Evolutionary conservation across 768 basidiomycete species (phyloP).

Genomic region (Dentipellis sp.): DNA sequence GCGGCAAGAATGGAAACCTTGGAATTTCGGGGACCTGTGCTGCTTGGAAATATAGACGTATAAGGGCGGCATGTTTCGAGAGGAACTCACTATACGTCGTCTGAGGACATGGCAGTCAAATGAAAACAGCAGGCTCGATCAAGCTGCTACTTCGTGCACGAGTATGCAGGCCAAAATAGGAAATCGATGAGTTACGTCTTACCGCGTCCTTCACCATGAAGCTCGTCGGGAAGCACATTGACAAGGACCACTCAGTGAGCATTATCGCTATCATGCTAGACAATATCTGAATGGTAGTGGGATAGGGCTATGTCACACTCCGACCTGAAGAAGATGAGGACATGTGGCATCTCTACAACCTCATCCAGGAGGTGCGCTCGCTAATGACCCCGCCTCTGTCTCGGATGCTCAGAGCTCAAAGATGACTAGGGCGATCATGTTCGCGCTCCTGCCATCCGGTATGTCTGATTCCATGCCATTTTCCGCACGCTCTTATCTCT

Average conservation of each 20-base stretch:
- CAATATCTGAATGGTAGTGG: slow-evolving; percentile 19
- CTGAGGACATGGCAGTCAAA: not conserved
- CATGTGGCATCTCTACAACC: slow-evolving; percentile 99
- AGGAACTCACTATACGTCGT: not conserved
- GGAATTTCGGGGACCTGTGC: slow-evolving; percentile 19
- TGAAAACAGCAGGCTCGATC: too few relatives aligned
- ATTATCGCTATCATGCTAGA: slow-evolving; percentile 6
- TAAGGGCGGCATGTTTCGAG: not conserved
- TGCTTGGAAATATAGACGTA: not conserved
- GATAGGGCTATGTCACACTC: slow-evolving; percentile 85
- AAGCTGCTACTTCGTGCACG: too few relatives aligned
- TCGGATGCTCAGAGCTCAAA: slow-evolving; percentile 12
- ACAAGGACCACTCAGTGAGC: slow-evolving; percentile 74
- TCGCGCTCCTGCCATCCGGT: slow-evolving; percentile 80
- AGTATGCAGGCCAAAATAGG: not conserved
- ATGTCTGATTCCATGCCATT: slow-evolving; percentile 13
- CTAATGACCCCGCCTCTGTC: slow-evolving; percentile 1
- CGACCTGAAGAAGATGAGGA: slow-evolving; percentile 98
- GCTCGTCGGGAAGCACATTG: slow-evolving; percentile 71
- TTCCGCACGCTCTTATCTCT: not conserved
- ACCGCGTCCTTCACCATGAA: slow-evolving; percentile 49
- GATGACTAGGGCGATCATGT: slow-evolving; percentile 59
- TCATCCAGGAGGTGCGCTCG: slow-evolving; percentile 62
- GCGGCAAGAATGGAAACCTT: slow-evolving; percentile 46
- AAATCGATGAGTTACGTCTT: not conserved